phyloP scores from a whole-genome alignment of 2,329 filamentous ascomycete species.

The Mycocentrospora acerina region DNA sequence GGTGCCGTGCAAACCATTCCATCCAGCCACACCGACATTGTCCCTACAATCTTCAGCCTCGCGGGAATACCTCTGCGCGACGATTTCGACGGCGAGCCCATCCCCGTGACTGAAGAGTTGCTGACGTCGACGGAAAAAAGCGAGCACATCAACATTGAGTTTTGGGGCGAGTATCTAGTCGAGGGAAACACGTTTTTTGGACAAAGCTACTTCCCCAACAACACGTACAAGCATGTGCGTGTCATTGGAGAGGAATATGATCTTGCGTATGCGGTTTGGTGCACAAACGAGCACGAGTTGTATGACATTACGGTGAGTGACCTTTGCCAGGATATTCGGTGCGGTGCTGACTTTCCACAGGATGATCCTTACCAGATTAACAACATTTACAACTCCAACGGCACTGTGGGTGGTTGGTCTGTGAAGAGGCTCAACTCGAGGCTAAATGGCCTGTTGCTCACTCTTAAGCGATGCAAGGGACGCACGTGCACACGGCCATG shows the following conservation, averaged over 20 bases:
- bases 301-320: slow-evolving; percentile 60
- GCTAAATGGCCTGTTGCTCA: slow-evolving; percentile 60
- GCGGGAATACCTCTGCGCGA: slow-evolving; percentile 33
- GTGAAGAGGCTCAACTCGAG: slow-evolving; percentile 13
- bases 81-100: slow-evolving; percentile 41
- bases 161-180: slow-evolving; percentile 41
- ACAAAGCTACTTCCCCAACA: slow-evolving; percentile 35
- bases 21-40: slow-evolving; percentile 45
- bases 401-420: slow-evolving; percentile 8
- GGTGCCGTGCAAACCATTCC: slow-evolving; percentile 22
- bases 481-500: slow-evolving; percentile 58
- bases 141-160: slow-evolving; percentile 46
- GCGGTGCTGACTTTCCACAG: slow-evolving; percentile 5
- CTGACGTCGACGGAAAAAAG: slow-evolving; percentile 12
- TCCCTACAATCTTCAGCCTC: slow-evolving; percentile 42
- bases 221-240: slow-evolving; percentile 64
- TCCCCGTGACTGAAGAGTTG: slow-evolving; percentile 31
- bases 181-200: slow-evolving; percentile 19
- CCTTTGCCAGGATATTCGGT: not conserved
- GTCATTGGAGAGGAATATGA: slow-evolving; percentile 58
- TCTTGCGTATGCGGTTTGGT: slow-evolving; percentile 69
- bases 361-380: slow-evolving; percentile 35
- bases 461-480: slow-evolving; percentile 63
- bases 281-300: slow-evolving; percentile 66
- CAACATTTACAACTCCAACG: slow-evolving; percentile 35